phyloP scores from a whole-genome alignment of 139 green algal genomes.

The Picochlorum sp. region DNA sequence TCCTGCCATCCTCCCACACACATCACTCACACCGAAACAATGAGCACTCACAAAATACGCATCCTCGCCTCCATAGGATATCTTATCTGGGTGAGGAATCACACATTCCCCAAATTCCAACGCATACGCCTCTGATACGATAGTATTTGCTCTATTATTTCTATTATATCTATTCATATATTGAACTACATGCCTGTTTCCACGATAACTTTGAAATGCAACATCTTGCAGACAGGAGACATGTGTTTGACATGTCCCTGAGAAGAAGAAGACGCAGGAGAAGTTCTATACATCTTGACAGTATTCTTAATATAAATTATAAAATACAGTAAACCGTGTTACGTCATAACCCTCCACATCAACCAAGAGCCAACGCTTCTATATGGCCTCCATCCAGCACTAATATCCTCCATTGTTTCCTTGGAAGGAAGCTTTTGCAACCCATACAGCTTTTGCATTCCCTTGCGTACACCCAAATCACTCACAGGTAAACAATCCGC shows the following conservation, averaged over 20 bases:
- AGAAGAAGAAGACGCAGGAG: too few relatives aligned
- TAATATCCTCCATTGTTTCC: constrained; percentile 34
- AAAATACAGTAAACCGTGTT: too few relatives aligned
- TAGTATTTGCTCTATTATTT: too few relatives aligned
- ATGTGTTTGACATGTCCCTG: too few relatives aligned
- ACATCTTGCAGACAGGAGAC: too few relatives aligned
- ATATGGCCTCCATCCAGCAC: constrained; percentile 39
- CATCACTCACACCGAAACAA: constrained; percentile 71
- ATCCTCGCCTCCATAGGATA: constrained; percentile 71
- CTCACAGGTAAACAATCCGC: constrained; percentile 48
- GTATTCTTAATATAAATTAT: too few relatives aligned
- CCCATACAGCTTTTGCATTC: constrained; percentile 28
- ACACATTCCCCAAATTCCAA: constrained; percentile 5
- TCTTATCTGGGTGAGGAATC: constrained; percentile 76
- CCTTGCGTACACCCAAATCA: constrained; percentile 49
- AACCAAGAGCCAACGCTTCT: constrained; percentile 42
- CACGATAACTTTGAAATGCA: too few relatives aligned
- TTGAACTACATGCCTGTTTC: too few relatives aligned
- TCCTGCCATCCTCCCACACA: constrained; percentile 73
- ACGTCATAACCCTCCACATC: constrained; percentile 43
- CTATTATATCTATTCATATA: too few relatives aligned
- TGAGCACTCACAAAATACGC: constrained; percentile 61
- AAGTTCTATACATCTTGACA: too few relatives aligned
- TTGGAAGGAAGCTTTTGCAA: constrained; percentile 28
- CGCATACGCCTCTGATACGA: too few relatives aligned